Percentiles rank a stretch among this genome's conserved stretches.
These are phyloP conservation scores for Aspergillus fischeri DNA, from an alignment of 2,329 filamentous ascomycete genomes.

Conservation along the genomic window DNA sequence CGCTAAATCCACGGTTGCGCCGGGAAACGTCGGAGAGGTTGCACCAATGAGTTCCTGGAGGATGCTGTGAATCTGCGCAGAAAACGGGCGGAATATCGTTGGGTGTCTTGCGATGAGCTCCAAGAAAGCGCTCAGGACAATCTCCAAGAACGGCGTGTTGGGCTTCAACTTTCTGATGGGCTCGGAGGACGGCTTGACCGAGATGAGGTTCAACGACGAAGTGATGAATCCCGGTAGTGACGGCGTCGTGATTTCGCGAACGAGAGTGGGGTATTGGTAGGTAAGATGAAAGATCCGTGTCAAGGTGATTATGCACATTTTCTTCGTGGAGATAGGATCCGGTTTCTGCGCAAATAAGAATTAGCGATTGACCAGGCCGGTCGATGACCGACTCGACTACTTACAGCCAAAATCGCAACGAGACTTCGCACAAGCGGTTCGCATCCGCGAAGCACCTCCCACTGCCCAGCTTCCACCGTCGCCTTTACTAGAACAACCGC, in stretches of 20 bases:
- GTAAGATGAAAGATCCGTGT: slow-evolving; percentile 80
- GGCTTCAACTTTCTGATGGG: slow-evolving; percentile 32
- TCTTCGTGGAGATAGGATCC: slow-evolving; percentile 70
- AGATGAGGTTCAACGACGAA: slow-evolving; percentile 64
- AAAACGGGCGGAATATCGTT: slow-evolving; percentile 74
- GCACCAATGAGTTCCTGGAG: slow-evolving; percentile 60
- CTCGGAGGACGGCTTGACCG: slow-evolving; percentile 43
- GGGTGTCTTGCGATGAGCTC: slow-evolving; percentile 75
- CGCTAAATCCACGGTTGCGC: slow-evolving; percentile 54
- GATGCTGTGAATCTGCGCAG: slow-evolving; percentile 62
- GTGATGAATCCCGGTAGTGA: slow-evolving; percentile 71
- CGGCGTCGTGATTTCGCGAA: slow-evolving; percentile 84
- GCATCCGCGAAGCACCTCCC: slow-evolving; percentile 70
- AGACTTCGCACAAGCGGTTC: slow-evolving; percentile 75
- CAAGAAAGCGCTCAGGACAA: slow-evolving; percentile 66
- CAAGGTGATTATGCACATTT: slow-evolving; percentile 70
- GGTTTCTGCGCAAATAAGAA: slow-evolving; percentile 56
- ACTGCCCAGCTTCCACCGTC: slow-evolving; percentile 75
- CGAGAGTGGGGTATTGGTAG: slow-evolving; percentile 74
- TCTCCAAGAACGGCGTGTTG: slow-evolving; percentile 56
- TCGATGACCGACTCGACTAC: slow-evolving; percentile 7
- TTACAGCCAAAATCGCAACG: slow-evolving; percentile 67
- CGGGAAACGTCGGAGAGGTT: slow-evolving; percentile 52
- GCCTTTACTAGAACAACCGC: slow-evolving; percentile 77
- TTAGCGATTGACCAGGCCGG: slow-evolving; percentile 10